Evolutionary conservation across 2,329 filamentous ascomycete genomes (phyloP).

Genomic region (Monascus ruber): DNA sequence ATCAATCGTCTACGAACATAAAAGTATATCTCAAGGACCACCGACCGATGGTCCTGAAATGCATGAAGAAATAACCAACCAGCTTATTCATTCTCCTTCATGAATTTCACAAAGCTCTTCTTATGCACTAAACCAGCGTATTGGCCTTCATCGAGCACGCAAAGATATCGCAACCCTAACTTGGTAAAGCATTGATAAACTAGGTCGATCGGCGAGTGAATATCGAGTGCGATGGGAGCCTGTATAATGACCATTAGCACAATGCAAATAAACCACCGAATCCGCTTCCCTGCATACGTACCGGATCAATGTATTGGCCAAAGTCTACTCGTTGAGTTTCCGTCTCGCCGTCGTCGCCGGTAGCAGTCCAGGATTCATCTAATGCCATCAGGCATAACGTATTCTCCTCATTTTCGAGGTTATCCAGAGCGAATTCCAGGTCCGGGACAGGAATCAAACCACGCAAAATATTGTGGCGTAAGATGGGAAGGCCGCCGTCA

Average conservation of each 20-base stretch:
- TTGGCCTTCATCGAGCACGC: constrained; percentile 70
- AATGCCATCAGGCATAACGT: constrained; percentile 70
- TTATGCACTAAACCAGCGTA: constrained; percentile 94
- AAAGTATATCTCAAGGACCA: too few species aligned
- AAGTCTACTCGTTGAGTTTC: constrained; percentile 65
- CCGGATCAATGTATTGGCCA: constrained; percentile 80
- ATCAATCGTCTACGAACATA: too few species aligned
- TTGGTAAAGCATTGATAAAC: constrained; percentile 97
- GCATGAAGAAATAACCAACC: neutral
- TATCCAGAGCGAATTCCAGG: constrained; percentile 83
- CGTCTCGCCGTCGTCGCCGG: constrained; percentile 50
- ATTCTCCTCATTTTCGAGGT: constrained; percentile 61
- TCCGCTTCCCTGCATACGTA: constrained; percentile 28
- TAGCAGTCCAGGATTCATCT: constrained; percentile 41
- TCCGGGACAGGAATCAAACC: constrained; percentile 90
- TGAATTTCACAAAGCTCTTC: constrained; percentile 91
- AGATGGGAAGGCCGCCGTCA: constrained; percentile 80
- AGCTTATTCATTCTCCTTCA: constrained; percentile 64
- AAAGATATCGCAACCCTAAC: constrained; percentile 82
- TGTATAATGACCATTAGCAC: constrained; percentile 14
- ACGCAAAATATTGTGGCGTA: constrained; percentile 67
- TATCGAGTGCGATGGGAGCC: constrained; percentile 79
- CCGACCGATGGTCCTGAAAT: too few species aligned
- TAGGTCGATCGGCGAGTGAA: constrained; percentile 81
- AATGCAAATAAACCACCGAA: too few species aligned